Base-by-base conservation (phyloP, 805 yeast genomes). In the Metschnikowia dekortorum region DNA sequence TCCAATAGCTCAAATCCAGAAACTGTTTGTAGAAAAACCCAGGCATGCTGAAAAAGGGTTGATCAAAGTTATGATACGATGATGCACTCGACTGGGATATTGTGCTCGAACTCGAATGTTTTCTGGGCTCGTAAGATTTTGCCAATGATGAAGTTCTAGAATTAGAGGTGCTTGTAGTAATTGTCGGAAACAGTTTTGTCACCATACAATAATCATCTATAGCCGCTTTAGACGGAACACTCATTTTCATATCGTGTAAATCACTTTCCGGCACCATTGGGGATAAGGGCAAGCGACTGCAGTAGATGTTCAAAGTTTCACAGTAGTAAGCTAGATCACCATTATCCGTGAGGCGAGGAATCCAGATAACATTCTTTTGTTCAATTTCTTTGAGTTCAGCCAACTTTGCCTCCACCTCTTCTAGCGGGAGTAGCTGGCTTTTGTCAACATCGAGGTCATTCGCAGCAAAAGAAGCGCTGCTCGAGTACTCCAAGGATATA, bases 1-100 rank as follows among this genome's bases (percentile, higher is more conserved):
- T 70, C 92, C 92, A 87, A 9, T 73, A 71, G 18, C 73, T 68
- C 26, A 84, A 69, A 61, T 87, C 92, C 9, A 78, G 65, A 10
- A 82, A 77, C 51, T 83, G 83, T 49, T 73, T 73, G 60, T 83
- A 84, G 61, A 85, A 85, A 8, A 80, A 59, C 7, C 65, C 65
- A 4, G 70, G 67, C 56, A 69, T 60, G 16, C 70, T 58, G 59
- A 69, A 74, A 46, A 74, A 69, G 8, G 78, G 76, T 52, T 69
- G 71, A 9, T 61, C 57, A 56, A 74, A 74, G 48, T 71, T 74
- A 55, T 74, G 78, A 55, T 71, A 73, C n/a, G 65, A 58, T 29
- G 68, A 60, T 1, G 58, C 47, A 13, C 70, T 61, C 14, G 59
- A 56, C 29, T 62, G 67, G 38, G 71, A 65, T 47, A 63, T 52